Conservation (phyloP, 352 stramenopile genomes). For the Pythium monospermum region DNA sequence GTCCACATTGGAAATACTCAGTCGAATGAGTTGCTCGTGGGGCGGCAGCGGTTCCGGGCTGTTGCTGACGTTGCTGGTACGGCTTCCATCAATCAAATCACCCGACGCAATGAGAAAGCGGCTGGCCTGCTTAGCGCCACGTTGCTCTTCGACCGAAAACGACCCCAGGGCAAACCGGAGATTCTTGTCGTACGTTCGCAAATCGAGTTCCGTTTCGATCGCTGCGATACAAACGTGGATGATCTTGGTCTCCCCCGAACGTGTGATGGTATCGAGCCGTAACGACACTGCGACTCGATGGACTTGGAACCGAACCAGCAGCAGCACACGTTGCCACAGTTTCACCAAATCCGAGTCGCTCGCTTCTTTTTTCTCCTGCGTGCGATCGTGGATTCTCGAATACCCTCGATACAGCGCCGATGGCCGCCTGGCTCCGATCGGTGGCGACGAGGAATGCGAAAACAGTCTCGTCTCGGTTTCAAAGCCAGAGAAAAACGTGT, state of each 20-base stretch:
- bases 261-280: neutral
- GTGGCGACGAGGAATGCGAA: slow-evolving; percentile 3
- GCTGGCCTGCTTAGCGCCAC: neutral
- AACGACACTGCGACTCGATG: slow-evolving; percentile 30
- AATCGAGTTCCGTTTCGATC: slow-evolving; percentile 56
- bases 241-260: slow-evolving; percentile 51
- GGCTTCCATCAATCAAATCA: slow-evolving; percentile 4
- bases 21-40: slow-evolving; percentile 54
- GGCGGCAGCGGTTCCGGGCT: neutral
- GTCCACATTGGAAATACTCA: slow-evolving; percentile 69
- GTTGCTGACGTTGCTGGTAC: too few relatives aligned
- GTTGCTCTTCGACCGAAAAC: slow-evolving; percentile 60
- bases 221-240: slow-evolving; percentile 47
- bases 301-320: slow-evolving; percentile 26
- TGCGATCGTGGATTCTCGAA: slow-evolving; percentile 3
- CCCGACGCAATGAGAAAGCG: slow-evolving; percentile 56
- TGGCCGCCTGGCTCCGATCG: slow-evolving; percentile 4
- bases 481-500: slow-evolving; percentile 18
- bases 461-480: slow-evolving; percentile 12
- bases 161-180: slow-evolving; percentile 71
- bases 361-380: slow-evolving; percentile 41
- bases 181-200: slow-evolving; percentile 61
- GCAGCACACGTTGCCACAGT: slow-evolving; percentile 56
- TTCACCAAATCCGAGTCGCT: slow-evolving; percentile 53
- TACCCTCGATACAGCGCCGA: slow-evolving; percentile 8